Percentiles rank a stretch among this genome's conserved stretches.
phyloP scores from a whole-genome alignment of 371 early-diverging fungal genomes.

The Mortierella sp. region DNA sequence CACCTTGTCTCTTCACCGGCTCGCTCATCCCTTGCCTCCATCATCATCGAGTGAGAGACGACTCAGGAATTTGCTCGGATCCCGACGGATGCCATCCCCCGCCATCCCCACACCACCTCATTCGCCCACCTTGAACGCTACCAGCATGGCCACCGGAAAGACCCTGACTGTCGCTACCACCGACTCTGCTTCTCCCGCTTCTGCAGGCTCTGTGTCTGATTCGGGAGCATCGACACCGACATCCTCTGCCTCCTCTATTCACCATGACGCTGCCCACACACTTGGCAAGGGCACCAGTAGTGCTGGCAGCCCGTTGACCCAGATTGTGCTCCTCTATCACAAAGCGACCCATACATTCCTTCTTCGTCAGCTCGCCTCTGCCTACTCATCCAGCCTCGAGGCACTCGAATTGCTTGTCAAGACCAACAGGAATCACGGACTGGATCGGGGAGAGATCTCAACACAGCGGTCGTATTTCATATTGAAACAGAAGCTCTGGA shows the following conservation, averaged over 20 bases:
- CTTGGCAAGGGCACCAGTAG: not conserved
- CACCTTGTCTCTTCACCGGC: too few relatives aligned
- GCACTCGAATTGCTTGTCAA: constrained; percentile 36
- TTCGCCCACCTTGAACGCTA: not conserved
- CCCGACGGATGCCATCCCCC: not conserved
- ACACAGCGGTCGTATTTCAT: constrained; percentile 40
- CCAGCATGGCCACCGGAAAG: not conserved
- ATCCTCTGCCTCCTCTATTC: not conserved
- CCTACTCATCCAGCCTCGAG: constrained; percentile 39
- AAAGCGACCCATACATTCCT: constrained; percentile 46
- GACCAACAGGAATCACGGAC: constrained; percentile 14
- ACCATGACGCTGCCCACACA: not conserved
- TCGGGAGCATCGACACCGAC: constrained; percentile 15
- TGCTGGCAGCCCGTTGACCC: constrained; percentile 3
- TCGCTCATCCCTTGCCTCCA: too few relatives aligned
- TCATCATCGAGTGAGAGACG: too few relatives aligned
- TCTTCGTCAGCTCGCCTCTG: constrained; percentile 40
- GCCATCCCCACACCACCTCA: not conserved
- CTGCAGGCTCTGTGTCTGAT: constrained; percentile 5
- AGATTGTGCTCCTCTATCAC: constrained; percentile 28
- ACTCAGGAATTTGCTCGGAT: not conserved
- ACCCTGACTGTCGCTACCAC: constrained; percentile 1
- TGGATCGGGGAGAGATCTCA: constrained; percentile 25
- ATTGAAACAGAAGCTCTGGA: constrained; percentile 49
- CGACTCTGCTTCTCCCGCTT: constrained; percentile 2